A percentile compares a stretch with the other conserved stretches of the same genome.
These are phyloP conservation scores for Aechmea fasciata DNA, from an alignment of 176 grass and related monocot species.

Conservation along the genomic window DNA sequence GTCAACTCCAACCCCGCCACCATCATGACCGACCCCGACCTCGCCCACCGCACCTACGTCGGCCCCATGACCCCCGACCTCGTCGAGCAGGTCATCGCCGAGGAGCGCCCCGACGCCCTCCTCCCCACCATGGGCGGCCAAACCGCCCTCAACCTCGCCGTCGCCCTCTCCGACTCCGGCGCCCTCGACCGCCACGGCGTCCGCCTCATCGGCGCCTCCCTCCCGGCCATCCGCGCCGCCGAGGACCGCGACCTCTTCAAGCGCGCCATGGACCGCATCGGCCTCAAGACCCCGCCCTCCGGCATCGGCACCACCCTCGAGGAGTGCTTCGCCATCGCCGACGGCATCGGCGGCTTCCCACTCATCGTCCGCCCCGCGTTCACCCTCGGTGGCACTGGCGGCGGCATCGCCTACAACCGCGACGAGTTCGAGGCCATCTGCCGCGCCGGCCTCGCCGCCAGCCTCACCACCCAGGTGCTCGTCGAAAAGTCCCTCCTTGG, in stretches of 20 bases:
- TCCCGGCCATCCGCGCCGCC: conserved; percentile 73
- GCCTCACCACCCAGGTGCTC: conserved; percentile 69
- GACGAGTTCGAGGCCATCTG: conserved; percentile 91
- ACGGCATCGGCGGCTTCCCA: conserved; percentile 66
- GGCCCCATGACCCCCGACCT: conserved; percentile 88
- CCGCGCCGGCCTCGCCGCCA: conserved; percentile 55
- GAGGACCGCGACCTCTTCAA: conserved; percentile 94
- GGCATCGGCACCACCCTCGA: conserved; percentile 82
- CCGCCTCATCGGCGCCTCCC: conserved; percentile 77
- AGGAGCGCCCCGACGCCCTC: conserved; percentile 76
- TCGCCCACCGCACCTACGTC: conserved; percentile 88
- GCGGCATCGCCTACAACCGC: conserved; percentile 86
- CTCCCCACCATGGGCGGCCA: conserved; percentile 97
- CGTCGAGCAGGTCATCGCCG: conserved; percentile 64
- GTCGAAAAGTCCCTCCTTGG: conserved; percentile 94
- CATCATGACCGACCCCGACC: conserved; percentile 94
- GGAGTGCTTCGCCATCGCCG: conserved; percentile 65
- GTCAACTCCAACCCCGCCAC: conserved; percentile 97
- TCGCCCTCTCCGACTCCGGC: conserved; percentile 70
- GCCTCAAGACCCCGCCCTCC: conserved; percentile 80
- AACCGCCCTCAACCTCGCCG: conserved; percentile 93
- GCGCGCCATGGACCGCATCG: conserved; percentile 86
- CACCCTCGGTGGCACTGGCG: conserved; percentile 84
- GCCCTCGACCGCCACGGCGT: conserved; percentile 53
- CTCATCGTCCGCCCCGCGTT: conserved; percentile 87